phyloP scores from a whole-genome alignment of 2,329 filamentous ascomycete species.

The Paracamarosporium sp. region DNA sequence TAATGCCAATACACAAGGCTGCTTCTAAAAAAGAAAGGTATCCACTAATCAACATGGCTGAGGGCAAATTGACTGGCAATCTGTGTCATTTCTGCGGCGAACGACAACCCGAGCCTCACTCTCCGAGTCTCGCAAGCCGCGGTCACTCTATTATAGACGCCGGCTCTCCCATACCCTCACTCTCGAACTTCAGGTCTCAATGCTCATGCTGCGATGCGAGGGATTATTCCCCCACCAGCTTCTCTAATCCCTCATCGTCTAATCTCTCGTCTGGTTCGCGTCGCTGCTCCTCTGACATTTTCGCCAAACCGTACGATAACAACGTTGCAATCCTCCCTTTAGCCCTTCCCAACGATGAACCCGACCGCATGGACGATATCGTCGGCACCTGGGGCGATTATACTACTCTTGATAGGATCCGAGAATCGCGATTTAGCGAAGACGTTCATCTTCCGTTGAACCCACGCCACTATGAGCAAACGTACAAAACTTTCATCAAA shows the following conservation, averaged over 20 bases:
- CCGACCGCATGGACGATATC: neutral
- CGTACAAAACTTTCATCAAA: no score
- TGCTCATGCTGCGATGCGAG: no score
- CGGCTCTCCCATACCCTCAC: neutral
- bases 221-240: neutral
- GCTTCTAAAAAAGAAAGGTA: no score
- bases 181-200: no score
- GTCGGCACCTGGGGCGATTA: neutral
- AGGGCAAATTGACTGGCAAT: neutral
- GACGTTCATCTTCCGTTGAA: constrained; percentile 3
- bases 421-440: neutral
- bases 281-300: neutral
- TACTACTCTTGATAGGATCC: neutral
- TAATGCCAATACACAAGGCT: no score
- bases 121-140: neutral
- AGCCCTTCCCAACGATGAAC: neutral
- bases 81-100: neutral
- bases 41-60: neutral
- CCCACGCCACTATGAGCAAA: neutral
- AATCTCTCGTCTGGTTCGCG: neutral
- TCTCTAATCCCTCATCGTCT: no score
- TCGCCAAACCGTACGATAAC: neutral
- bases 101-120: neutral
- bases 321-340: neutral
- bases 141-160: neutral